Percentiles rank a stretch among this genome's conserved stretches.
Conservation (phyloP, 179 eudicot species). For the Camellia oleifera region DNA sequence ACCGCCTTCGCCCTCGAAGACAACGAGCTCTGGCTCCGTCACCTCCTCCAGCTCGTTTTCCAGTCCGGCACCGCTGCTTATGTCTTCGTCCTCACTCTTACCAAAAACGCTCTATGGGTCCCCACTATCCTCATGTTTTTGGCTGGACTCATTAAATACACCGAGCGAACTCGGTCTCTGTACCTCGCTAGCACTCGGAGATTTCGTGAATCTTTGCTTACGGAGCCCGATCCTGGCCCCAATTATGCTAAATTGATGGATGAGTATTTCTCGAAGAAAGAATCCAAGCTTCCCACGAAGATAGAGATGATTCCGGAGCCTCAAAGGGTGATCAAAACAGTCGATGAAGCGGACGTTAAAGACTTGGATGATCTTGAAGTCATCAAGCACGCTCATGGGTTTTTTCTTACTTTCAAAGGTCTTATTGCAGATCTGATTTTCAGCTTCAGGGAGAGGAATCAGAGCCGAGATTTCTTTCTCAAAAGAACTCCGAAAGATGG, state of each 20-base stretch:
- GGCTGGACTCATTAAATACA: conserved; percentile 25
- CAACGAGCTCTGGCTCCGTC: conserved; percentile 30
- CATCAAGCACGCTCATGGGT: conserved; percentile 20
- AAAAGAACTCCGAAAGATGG: conserved; percentile 18
- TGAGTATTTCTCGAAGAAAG: background rate
- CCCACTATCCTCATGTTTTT: conserved; percentile 19
- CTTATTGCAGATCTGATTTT: conserved; percentile 30
- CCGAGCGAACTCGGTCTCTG: conserved; percentile 19
- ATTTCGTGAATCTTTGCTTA: conserved; percentile 16
- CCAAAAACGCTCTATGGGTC: background rate
- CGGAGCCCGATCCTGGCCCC: conserved; percentile 14
- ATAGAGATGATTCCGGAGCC: conserved; percentile 7
- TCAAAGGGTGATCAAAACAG: background rate
- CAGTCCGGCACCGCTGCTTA: conserved; percentile 17
- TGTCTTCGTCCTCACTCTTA: conserved; percentile 17
- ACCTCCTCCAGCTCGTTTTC: conserved; percentile 17
- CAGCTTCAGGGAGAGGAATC: conserved; percentile 23
- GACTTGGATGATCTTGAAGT: conserved; percentile 14
- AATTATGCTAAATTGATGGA: conserved; percentile 23
- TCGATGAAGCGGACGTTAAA: background rate
- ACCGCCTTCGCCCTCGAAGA: conserved; percentile 25
- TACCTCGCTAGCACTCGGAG: conserved; percentile 21
- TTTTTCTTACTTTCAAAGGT: conserved; percentile 28
- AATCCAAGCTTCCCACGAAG: background rate
- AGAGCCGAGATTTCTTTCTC: conserved; percentile 27